These are phyloP conservation scores for Myochromella boudieri DNA, from an alignment of 768 basidiomycete genomes.

Conservation along the genomic window DNA sequence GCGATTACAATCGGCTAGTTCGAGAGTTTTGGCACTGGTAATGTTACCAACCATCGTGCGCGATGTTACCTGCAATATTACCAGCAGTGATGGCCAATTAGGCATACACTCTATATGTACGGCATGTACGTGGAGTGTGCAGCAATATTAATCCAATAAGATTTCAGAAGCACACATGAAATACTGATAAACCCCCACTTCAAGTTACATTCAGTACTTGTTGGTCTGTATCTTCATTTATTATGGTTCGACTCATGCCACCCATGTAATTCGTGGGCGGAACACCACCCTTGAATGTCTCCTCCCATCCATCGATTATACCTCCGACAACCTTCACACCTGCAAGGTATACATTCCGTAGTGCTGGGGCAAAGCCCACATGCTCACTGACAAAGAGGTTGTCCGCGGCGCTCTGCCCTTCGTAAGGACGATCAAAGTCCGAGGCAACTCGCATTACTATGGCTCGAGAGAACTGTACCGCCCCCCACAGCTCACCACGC, in stretches of 20 bases:
- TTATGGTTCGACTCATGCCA: constrained; percentile 2
- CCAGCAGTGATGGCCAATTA: too few species aligned
- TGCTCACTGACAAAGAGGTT: constrained; percentile 8
- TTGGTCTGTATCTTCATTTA: too few species aligned
- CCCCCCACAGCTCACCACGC: constrained; percentile 6
- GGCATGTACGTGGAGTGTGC: too few species aligned
- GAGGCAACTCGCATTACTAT: constrained; percentile 12
- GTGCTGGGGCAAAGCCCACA: constrained; percentile 7
- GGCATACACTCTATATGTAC: too few species aligned
- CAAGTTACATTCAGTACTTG: too few species aligned
- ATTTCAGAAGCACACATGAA: too few species aligned
- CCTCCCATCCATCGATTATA: constrained; percentile 10
- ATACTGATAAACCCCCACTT: too few species aligned
- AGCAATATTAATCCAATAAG: too few species aligned
- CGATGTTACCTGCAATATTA: too few species aligned
- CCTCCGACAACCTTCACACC: constrained; percentile 14
- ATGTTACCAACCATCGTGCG: too few species aligned
- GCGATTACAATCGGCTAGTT: too few species aligned
- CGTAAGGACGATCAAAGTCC: constrained; percentile 13
- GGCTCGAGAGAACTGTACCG: constrained; percentile 6
- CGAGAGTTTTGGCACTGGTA: too few species aligned
- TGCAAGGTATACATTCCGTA: constrained; percentile 10
- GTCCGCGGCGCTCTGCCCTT: constrained; percentile 10
- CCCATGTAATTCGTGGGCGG: constrained; percentile 9
- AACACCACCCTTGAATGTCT: constrained; percentile 7